phyloP scores from a whole-genome alignment of 1,139 yeast species.

The Lodderomyces margitis region DNA sequence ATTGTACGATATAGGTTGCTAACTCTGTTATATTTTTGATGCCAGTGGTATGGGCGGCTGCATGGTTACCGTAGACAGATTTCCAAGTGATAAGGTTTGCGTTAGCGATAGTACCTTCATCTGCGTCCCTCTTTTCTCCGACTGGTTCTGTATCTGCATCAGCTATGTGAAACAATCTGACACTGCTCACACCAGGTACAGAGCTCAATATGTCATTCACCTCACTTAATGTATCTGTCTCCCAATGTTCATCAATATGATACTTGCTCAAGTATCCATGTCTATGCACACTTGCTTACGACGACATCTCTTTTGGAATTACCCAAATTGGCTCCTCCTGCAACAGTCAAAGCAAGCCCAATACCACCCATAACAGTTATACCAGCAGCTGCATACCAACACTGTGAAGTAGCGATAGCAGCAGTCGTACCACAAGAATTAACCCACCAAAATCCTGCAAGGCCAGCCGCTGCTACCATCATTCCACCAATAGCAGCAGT shows the following conservation, averaged over 20 bases:
- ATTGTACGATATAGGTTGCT: neutral
- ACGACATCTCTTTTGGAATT: constrained; percentile 1
- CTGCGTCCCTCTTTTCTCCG: neutral
- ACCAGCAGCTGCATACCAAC: constrained; percentile 1
- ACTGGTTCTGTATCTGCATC: neutral
- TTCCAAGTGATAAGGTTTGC: neutral
- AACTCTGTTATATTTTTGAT: neutral
- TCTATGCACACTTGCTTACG: too few relatives aligned
- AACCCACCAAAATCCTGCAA: neutral
- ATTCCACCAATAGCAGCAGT: neutral
- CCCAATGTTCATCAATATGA: constrained; percentile 3
- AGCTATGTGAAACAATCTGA: constrained; percentile 1
- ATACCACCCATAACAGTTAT: neutral
- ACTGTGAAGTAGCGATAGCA: neutral
- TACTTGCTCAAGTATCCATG: constrained; percentile 2
- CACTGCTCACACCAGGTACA: neutral
- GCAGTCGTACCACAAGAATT: neutral
- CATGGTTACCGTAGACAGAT: neutral
- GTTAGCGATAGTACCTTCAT: neutral
- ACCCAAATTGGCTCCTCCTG: neutral
- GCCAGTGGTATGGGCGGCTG: neutral
- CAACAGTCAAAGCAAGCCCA: neutral
- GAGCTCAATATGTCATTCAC: neutral
- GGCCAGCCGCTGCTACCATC: neutral
- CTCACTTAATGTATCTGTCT: neutral